A percentile compares a stretch with the other conserved stretches of the same genome.
These are phyloP conservation scores for Brettanomyces nanus DNA, from an alignment of 805 yeast genomes.

Conservation along the genomic window DNA sequence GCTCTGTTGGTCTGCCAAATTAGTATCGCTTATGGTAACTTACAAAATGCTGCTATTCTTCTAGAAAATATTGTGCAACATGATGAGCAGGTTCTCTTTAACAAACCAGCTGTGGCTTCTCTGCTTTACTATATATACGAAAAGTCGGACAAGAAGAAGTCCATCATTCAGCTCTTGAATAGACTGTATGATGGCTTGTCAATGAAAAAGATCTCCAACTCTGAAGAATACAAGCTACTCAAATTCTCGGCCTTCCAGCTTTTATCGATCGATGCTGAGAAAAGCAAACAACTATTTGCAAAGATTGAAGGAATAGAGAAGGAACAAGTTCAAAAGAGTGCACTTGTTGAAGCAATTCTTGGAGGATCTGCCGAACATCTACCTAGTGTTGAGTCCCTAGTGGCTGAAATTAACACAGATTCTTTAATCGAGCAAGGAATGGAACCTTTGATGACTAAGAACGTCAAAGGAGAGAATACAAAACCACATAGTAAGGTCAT, in stretches of 20 bases:
- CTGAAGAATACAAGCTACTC: constrained; percentile 21
- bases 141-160: constrained; percentile 29
- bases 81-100: constrained; percentile 7
- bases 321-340: constrained; percentile 10
- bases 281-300: constrained; percentile 24
- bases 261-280: constrained; percentile 26
- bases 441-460: constrained; percentile 13
- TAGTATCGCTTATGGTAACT: constrained; percentile 22
- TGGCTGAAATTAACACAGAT: constrained; percentile 25
- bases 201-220: constrained; percentile 4
- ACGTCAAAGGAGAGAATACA: neutral
- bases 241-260: constrained; percentile 30
- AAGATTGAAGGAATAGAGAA: constrained; percentile 14
- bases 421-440: constrained; percentile 23
- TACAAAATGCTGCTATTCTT: constrained; percentile 26
- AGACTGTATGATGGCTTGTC: constrained; percentile 21
- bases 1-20: constrained; percentile 29
- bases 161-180: constrained; percentile 26
- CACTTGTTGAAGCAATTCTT: constrained; percentile 11
- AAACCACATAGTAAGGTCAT: constrained; percentile 3
- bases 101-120: constrained; percentile 43
- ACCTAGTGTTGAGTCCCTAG: constrained; percentile 20
- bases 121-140: constrained; percentile 44
- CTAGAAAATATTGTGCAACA: constrained; percentile 26
- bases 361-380: constrained; percentile 5